phyloP scores from a whole-genome alignment of 768 basidiomycete species.

The Royoungia palumana region DNA sequence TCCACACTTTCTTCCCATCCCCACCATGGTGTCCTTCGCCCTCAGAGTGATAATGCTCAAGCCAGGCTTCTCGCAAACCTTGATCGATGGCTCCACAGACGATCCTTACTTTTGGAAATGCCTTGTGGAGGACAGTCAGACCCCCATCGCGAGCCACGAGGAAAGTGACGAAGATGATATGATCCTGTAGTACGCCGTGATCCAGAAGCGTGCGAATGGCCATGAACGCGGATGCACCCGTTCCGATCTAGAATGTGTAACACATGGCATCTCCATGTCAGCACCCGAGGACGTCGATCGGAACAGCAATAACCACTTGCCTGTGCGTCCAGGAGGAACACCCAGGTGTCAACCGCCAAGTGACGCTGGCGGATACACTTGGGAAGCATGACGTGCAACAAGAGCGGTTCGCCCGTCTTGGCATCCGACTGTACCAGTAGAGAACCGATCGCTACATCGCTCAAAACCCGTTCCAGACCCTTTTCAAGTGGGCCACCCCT shows the following conservation, averaged over 20 bases:
- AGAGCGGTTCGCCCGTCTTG: conserved; percentile 79
- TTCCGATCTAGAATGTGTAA: conserved; percentile 71
- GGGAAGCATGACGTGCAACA: conserved; percentile 82
- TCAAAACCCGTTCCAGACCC: conserved; percentile 85
- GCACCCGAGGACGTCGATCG: too few species aligned
- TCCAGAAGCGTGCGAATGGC: conserved; percentile 90
- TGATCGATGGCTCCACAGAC: conserved; percentile 84
- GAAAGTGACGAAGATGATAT: conserved; percentile 88
- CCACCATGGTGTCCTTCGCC: conserved; percentile 39
- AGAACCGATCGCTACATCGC: conserved; percentile 83
- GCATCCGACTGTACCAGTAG: conserved; percentile 88
- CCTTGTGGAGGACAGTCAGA: conserved; percentile 67
- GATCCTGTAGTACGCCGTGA: conserved; percentile 81
- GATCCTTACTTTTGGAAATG: conserved; percentile 83
- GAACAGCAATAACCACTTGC: conserved; percentile 31
- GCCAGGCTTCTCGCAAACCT: conserved; percentile 70
- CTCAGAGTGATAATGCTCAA: conserved; percentile 53
- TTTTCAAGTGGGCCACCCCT: conserved; percentile 90
- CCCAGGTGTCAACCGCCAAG: conserved; percentile 67
- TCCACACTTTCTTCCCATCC: conserved; percentile 67
- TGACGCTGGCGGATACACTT: conserved; percentile 62
- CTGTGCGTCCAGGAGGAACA: conserved; percentile 89
- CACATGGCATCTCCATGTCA: neutral
- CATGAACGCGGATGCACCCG: conserved; percentile 93
- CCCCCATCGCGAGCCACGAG: conserved; percentile 83